Conservation (phyloP, 345 rosid genomes). For the Aurinia saxatilis region DNA sequence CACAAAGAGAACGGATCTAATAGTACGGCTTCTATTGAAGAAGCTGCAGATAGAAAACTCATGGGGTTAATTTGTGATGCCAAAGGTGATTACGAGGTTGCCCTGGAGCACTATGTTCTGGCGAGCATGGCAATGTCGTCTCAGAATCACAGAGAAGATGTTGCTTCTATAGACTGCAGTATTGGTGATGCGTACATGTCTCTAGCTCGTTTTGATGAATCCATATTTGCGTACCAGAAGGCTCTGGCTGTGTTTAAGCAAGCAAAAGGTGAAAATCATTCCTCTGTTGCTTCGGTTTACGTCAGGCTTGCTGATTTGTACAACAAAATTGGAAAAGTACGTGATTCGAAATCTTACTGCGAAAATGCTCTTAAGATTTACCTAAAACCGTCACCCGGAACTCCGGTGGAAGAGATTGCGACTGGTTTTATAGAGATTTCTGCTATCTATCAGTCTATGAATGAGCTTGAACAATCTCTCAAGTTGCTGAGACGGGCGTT, state of each 20-base stretch:
- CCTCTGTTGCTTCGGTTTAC: constrained; percentile 72
- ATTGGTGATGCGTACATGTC: constrained; percentile 87
- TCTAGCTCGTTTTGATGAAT: constrained; percentile 81
- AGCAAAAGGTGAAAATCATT: constrained; percentile 71
- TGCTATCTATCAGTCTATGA: constrained; percentile 78
- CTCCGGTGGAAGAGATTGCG: constrained; percentile 67
- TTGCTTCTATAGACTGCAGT: constrained; percentile 77
- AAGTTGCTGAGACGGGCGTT: constrained; percentile 64
- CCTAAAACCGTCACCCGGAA: constrained; percentile 47
- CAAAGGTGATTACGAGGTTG: constrained; percentile 65
- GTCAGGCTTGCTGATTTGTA: constrained; percentile 85
- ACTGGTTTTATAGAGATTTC: constrained; percentile 74
- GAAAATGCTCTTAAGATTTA: constrained; percentile 76
- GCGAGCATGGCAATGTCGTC: constrained; percentile 90
- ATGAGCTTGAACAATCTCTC: constrained; percentile 55
- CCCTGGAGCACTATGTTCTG: constrained; percentile 82
- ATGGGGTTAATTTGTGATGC: constrained; percentile 85
- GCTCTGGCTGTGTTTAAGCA: constrained; percentile 71
- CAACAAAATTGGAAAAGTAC: constrained; percentile 67
- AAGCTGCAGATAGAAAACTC: constrained; percentile 82
- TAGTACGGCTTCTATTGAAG: constrained; percentile 48
- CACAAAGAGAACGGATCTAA: constrained; percentile 57
- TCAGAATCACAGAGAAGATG: constrained; percentile 53
- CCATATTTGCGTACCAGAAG: constrained; percentile 81
- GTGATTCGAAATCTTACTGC: constrained; percentile 77